These are phyloP conservation scores for Nakazawaea wyomingensis DNA, from an alignment of 805 yeast species.

Conservation along the genomic window DNA sequence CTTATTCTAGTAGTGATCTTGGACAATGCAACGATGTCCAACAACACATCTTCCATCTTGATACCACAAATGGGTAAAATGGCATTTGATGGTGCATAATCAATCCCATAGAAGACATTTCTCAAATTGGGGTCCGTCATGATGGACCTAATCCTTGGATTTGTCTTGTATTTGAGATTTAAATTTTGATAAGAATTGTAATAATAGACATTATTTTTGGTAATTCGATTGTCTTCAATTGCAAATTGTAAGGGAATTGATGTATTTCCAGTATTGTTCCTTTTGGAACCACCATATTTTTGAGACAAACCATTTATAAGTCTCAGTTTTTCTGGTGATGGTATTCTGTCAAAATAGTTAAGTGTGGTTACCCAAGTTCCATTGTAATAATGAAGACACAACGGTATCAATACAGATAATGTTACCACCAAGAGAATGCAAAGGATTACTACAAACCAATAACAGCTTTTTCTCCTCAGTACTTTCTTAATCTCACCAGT, in stretches of 20 bases:
- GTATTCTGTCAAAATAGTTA: neutral
- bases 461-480: neutral
- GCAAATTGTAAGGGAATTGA: no score
- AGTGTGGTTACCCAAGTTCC: neutral
- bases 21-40: slow-evolving; percentile 54
- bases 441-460: neutral
- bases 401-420: neutral
- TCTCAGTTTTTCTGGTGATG: neutral
- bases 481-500: no score
- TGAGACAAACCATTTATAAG: neutral
- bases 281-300: neutral
- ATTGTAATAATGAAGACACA: neutral
- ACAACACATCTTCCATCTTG: slow-evolving; percentile 39
- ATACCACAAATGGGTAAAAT: slow-evolving; percentile 49
- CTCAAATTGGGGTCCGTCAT: slow-evolving; percentile 29
- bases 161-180: slow-evolving; percentile 27
- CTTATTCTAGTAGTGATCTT: slow-evolving; percentile 53
- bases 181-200: slow-evolving; percentile 26
- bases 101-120: slow-evolving; percentile 48
- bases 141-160: slow-evolving; percentile 29
- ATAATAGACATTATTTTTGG: no score
- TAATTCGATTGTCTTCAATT: neutral
- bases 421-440: neutral
- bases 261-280: no score
- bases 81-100: slow-evolving; percentile 53